Evolutionary conservation across 2,329 filamentous ascomycete genomes (phyloP).

Genomic region (Aspergillus viridinutans): DNA sequence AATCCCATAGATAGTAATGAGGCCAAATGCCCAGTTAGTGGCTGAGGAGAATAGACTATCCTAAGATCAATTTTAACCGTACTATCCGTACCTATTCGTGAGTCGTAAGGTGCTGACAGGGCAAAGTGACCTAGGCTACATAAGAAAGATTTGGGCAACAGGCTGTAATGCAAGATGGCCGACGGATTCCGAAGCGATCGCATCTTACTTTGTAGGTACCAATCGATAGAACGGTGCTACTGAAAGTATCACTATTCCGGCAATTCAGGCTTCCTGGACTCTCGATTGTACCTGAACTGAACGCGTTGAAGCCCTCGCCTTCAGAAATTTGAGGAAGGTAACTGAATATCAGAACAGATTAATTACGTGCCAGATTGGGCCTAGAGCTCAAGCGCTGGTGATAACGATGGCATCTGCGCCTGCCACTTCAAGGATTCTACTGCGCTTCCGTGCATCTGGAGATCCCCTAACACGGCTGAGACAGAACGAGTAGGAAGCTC

Average conservation of each 20-base stretch:
- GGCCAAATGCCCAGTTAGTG: not conserved
- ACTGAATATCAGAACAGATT: not conserved
- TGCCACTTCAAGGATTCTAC: conserved; percentile 17
- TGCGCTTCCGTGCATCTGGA: conserved; percentile 26
- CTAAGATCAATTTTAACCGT: no score
- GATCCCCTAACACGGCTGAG: not conserved
- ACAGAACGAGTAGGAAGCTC: not conserved
- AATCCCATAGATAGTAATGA: not conserved
- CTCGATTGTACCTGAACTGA: not conserved
- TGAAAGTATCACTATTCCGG: not conserved
- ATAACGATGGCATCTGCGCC: not conserved
- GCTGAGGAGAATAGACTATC: not conserved
- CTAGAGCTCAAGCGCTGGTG: not conserved
- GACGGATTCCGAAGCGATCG: not conserved
- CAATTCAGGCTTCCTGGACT: not conserved
- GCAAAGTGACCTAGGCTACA: not conserved
- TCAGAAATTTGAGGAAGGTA: not conserved
- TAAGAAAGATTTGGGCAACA: not conserved
- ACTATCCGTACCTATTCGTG: not conserved
- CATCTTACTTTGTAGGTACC: not conserved
- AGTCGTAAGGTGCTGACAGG: not conserved
- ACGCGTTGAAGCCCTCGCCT: not conserved
- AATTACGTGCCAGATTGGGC: not conserved
- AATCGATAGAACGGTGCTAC: not conserved
- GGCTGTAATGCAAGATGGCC: not conserved